Evolutionary conservation across 441 rosid genomes (phyloP), one percentile per base, ranked within the genome.

Genomic region (Eutrema salsugineum): DNA sequence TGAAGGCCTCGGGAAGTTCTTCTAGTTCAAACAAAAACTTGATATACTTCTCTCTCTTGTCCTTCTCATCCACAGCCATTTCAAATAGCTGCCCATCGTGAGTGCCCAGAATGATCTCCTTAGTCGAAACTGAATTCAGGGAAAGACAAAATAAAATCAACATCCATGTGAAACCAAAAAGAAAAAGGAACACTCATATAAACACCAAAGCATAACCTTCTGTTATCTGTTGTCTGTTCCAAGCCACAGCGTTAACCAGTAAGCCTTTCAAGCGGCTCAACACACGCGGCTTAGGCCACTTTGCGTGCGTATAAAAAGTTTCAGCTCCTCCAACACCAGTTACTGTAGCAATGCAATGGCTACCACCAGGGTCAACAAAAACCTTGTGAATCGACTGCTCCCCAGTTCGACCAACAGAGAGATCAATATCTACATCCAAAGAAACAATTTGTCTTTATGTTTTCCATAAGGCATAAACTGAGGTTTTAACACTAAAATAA

Each of bases 281-380:
- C 14, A 84, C 71, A 27, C 98, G 98, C 5, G 99, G 97, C 85
- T 87, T 96, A 73, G 60, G 88, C 99, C 99, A 96, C 82, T 87
- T 96, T 2, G 97, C 97, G 78, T 96, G 99, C 66, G 87, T 84
- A 51, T 96, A 96, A 76, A 81, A 96, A 47, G 96, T 88, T 51
- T 96, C 99, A 33, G 97, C 88, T 60, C 97, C 97, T 33, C 94
- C 97, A 70, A 72, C 77, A 24, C 97, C 99, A 70, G 81, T 80
- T 1, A 96, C 86, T 6, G 94, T 90, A 49, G 97, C 93, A 73
- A 96, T 83, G 69, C 98, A 96, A 48, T 96, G 99, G 79, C 97
- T 88, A 32, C 99, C 99, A 7, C 98, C 97, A 61, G 99, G 99
- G 82, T 96, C 98, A 62, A 93, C 96, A 78, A 93, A 96, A 72